Conservation (phyloP, 306 rosid species). For the Trifolium fragiferum region DNA sequence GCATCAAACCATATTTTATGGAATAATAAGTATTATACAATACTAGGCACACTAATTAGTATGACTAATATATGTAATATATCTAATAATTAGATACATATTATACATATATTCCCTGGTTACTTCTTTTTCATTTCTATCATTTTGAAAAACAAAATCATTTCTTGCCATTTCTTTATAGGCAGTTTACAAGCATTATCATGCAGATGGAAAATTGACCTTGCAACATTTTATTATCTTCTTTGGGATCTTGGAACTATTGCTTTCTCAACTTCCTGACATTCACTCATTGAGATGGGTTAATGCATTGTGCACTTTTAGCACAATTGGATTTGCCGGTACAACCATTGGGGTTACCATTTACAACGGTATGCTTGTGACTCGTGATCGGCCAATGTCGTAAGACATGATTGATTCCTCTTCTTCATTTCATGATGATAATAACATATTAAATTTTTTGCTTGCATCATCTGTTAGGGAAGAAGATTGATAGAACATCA, state of each 20-base stretch:
- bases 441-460: neutral
- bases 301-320: conserved; percentile 79
- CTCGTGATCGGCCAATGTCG: neutral
- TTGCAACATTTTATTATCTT: conserved; percentile 72
- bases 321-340: conserved; percentile 78
- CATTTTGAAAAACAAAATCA: too few species aligned
- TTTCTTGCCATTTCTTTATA: conserved; percentile 30
- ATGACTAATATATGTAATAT: too few species aligned
- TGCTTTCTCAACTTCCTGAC: conserved; percentile 80
- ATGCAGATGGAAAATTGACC: conserved; percentile 58
- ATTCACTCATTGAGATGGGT: conserved; percentile 82
- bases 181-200: conserved; percentile 73
- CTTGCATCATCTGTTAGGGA: conserved; percentile 50
- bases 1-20: conserved; percentile 20
- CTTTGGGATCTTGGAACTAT: conserved; percentile 73
- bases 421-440: neutral
- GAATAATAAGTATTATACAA: neutral
- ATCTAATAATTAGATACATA: too few species aligned
- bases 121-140: neutral
- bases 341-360: conserved; percentile 76
- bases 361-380: conserved; percentile 56
- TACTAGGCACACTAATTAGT: too few species aligned
- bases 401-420: neutral
- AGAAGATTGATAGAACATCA: conserved; percentile 64
- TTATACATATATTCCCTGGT: conserved; percentile 7